A percentile compares a stretch with the other conserved stretches of the same genome.
These are phyloP conservation scores for Plantago elongata DNA, from an alignment of 257 asterid genomes.

Conservation along the genomic window DNA sequence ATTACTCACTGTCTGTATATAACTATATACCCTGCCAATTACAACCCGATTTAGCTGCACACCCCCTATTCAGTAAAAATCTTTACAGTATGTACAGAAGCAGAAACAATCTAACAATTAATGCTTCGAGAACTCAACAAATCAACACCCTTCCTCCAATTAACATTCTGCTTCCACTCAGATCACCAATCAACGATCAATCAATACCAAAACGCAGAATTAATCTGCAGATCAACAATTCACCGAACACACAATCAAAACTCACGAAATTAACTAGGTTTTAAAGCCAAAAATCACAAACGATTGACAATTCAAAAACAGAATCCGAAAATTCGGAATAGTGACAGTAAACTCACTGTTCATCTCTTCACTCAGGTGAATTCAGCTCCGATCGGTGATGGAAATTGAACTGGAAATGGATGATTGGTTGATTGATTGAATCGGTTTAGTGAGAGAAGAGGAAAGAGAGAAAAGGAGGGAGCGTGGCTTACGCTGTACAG, in stretches of 20 bases:
- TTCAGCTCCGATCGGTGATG: constrained; percentile 13
- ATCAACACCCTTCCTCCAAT: constrained; percentile 25
- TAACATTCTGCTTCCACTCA: constrained; percentile 20
- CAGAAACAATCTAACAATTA: not conserved
- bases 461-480: constrained; percentile 24
- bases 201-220: constrained; percentile 13
- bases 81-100: constrained; percentile 25
- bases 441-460: constrained; percentile 15
- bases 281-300: not conserved
- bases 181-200: constrained; percentile 29
- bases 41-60: not conserved
- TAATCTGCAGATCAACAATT: constrained; percentile 13
- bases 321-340: constrained; percentile 11
- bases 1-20: no score
- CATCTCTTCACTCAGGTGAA: constrained; percentile 13
- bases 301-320: not conserved
- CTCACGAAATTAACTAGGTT: constrained; percentile 7
- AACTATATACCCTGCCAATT: constrained; percentile 2
- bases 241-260: not conserved
- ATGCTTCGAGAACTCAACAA: constrained; percentile 19
- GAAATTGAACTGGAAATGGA: constrained; percentile 15
- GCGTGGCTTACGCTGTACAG: constrained; percentile 23
- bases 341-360: constrained; percentile 13
- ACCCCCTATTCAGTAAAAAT: not conserved
- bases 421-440: constrained; percentile 10